Evolutionary conservation across 805 yeast genomes (phyloP).

Genomic region (Kazachstania taianensis): DNA sequence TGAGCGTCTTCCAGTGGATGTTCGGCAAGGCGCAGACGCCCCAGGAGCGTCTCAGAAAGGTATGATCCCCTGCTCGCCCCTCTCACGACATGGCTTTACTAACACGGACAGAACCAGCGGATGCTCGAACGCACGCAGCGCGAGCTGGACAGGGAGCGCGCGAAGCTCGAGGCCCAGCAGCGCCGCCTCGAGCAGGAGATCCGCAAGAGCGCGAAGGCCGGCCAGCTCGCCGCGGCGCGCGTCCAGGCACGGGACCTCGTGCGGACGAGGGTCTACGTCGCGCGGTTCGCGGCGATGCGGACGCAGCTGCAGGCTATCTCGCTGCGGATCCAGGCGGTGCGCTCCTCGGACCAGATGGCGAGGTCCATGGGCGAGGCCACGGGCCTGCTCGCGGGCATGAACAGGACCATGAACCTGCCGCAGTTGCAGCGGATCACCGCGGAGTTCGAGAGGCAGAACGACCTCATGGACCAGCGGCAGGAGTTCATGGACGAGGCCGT

Average conservation of each 20-base stretch:
- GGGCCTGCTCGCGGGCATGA: constrained; percentile 73
- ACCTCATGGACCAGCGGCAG: constrained; percentile 96
- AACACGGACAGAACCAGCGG: constrained; percentile 59
- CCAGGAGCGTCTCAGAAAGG: constrained; percentile 82
- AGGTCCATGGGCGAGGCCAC: constrained; percentile 92
- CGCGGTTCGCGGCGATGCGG: constrained; percentile 85
- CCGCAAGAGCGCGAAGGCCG: constrained; percentile 82
- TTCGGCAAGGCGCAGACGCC: constrained; percentile 92
- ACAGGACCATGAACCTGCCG: constrained; percentile 81
- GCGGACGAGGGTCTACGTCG: constrained; percentile 70
- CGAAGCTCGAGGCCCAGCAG: constrained; percentile 83
- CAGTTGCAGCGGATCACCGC: constrained; percentile 81
- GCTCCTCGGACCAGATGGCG: constrained; percentile 93
- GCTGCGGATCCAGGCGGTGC: constrained; percentile 78
- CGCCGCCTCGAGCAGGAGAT: constrained; percentile 78
- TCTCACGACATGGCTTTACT: not conserved
- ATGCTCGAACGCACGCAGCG: constrained; percentile 91
- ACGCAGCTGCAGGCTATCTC: constrained; percentile 94
- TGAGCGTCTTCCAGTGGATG: constrained; percentile 83
- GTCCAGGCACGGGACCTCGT: constrained; percentile 94
- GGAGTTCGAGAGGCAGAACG: constrained; percentile 92
- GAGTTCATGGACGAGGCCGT: constrained; percentile 98
- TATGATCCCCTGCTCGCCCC: constrained; percentile 16
- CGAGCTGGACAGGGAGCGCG: constrained; percentile 80
- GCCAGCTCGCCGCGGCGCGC: constrained; percentile 81